Evolutionary conservation across 495 filamentous ascomycete genomes (phyloP), one percentile per base, ranked within the genome.

Genomic region (Penicillium bialowiezense): DNA sequence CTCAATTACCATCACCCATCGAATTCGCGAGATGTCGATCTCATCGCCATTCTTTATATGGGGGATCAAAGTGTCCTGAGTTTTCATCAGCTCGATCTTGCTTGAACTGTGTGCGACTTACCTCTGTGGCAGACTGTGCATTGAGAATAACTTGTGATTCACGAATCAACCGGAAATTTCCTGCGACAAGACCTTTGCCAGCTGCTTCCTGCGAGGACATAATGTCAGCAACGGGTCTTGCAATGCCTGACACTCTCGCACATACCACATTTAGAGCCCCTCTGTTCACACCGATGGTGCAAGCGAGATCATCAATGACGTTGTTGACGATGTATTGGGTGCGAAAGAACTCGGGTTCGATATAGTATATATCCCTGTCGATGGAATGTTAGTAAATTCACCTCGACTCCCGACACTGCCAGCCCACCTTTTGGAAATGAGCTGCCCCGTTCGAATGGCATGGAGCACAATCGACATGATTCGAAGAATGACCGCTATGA

Each of bases 301-400:
- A 85, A 0, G 92, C 89, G 36, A 98, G 69, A 52, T 91, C 89
- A 58, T 98, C 91, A 2, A 97, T 76, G 50, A 91, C 80, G 1
- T 70, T 67, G 57, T 97, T 84, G 0, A 97, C 90, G 5, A 84
- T 77, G 13, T 58, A 56, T 58, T 97, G 95, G 20, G 75, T 86
- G 32, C 76, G 76, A 65, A 97, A 98, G 1, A 93, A 77, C 33
- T 81, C 78, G 0, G 88, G 84, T 55, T 96, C 81, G 46, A 87
- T 85, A 63, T 98, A 98, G 67, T 89, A 98, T 12, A 98, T 88
- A 51, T 93, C 90, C 57, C 93, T 95, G 46, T 2, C 14, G 18
- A 15, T 18, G 24, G 17, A 37, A 7, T 6, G 18, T 2, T 37
- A 8, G 13, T 14, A n/a, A 9, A 1, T 29, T 5, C 3, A 29